phyloP scores from a whole-genome alignment of 805 yeast species.

The Cephaloascus fragrans region DNA sequence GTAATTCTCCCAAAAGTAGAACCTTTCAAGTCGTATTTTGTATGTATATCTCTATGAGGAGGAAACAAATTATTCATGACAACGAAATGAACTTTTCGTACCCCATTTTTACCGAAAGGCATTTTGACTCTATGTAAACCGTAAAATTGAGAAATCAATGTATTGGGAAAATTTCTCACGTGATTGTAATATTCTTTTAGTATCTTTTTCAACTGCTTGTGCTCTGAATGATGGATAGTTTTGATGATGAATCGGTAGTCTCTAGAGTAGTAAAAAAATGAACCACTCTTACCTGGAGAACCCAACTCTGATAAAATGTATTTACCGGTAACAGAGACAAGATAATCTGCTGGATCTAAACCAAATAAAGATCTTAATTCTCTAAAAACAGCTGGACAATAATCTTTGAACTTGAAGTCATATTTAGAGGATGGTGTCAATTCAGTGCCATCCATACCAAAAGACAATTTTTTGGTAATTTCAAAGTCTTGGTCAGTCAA shows the following conservation, averaged over 20 bases:
- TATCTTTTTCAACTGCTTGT: conserved; percentile 66
- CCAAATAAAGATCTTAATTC: conserved; percentile 74
- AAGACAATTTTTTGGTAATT: conserved; percentile 69
- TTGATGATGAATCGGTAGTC: conserved; percentile 93
- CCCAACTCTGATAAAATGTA: conserved; percentile 86
- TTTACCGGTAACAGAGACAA: conserved; percentile 85
- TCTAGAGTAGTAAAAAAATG: conserved; percentile 89
- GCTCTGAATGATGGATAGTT: conserved; percentile 91
- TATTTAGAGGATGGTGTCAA: conserved; percentile 88
- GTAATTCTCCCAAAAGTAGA: conserved; percentile 77
- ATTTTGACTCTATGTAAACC: conserved; percentile 91
- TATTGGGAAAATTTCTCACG: conserved; percentile 76
- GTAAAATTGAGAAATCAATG: conserved; percentile 89
- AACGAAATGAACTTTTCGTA: conserved; percentile 77
- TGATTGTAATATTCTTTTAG: conserved; percentile 72
- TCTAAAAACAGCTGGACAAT: conserved; percentile 88
- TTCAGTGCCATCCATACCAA: conserved; percentile 81
- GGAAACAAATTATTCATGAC: conserved; percentile 98
- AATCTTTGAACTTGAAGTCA: conserved; percentile 95
- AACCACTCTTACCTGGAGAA: conserved; percentile 95
- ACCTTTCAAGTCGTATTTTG: conserved; percentile 87
- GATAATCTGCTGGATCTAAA: conserved; percentile 91
- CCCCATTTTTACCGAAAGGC: conserved; percentile 50
- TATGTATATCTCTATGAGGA: conserved; percentile 78
- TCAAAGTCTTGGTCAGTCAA: conserved; percentile 63